Evolutionary conservation across 768 basidiomycete genomes (phyloP).

Genomic region (Trametes gibbosa): DNA sequence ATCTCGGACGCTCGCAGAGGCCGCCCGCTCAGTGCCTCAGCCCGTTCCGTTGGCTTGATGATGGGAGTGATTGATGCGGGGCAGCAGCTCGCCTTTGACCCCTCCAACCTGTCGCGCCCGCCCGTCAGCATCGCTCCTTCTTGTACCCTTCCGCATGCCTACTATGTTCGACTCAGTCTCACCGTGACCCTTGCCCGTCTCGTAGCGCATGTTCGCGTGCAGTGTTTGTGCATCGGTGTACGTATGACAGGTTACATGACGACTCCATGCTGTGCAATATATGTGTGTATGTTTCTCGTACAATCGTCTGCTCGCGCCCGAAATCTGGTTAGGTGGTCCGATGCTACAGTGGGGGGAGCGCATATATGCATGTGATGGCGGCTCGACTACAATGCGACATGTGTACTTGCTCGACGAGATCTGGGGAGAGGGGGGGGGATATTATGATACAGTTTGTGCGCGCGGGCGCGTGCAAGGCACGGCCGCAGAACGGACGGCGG

Average conservation of each 20-base stretch:
- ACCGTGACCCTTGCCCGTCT: neutral
- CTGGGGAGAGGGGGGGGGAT: no score
- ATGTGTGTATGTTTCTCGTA: slow-evolving; percentile 3
- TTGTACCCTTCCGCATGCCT: neutral
- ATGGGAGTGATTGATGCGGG: slow-evolving; percentile 9
- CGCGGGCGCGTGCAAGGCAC: slow-evolving; percentile 4
- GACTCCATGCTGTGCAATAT: slow-evolving; percentile 1
- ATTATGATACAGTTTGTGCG: slow-evolving; percentile 14
- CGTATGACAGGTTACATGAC: neutral
- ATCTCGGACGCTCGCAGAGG: slow-evolving; percentile 1
- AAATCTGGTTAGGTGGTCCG: neutral
- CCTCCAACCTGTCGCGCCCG: neutral
- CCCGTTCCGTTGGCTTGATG: slow-evolving; percentile 3
- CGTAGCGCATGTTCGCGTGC: neutral
- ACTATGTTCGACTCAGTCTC: neutral
- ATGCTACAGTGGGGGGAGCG: neutral
- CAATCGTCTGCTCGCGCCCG: neutral
- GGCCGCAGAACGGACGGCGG: neutral
- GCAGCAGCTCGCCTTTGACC: neutral
- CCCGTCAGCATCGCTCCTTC: slow-evolving; percentile 1
- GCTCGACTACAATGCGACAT: neutral
- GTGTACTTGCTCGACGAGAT: neutral
- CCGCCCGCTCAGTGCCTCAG: slow-evolving; percentile 6
- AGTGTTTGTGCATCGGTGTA: neutral
- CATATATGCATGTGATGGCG: neutral